Evolutionary conservation across 1,139 yeast species (phyloP), one percentile per base, ranked within the genome.

Genomic region (Candida pseudoviswanathii): DNA sequence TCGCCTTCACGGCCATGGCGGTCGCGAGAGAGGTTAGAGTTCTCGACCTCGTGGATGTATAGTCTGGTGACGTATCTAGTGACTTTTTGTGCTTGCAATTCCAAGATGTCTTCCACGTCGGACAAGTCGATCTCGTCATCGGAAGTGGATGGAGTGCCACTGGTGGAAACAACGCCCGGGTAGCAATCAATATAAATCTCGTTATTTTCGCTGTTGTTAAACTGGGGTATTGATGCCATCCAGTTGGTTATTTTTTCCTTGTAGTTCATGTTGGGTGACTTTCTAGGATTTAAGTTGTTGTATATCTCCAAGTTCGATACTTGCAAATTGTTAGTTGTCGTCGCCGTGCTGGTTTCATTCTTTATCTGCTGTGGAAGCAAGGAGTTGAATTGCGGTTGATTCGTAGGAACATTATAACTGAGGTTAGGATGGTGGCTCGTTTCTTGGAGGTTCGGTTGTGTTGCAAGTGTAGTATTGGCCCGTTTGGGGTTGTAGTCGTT

Each of bases 191-290:
- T 48, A 21, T 51, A 49, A 6, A 62, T 45, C 3, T 63, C 66
- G 22, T 57, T 34, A 30, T 43, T 36, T 22, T 40, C 44, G 6
- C 37, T 24, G 25, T 45, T 41, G 39, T 60, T 66, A 29, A 75
- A 64, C 25, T 42, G 49, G 0, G 91, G 91, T 2, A 85, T 74
- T 22, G 71, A 69, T 4, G 68, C 65, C 33, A 86, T 75, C 95
- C 94, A 86, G 5, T 64, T 67, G 40, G 71, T 70, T 0, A 86
- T 86, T 59, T 86, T 86, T 56, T 86, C 92, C 43, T 65, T 69
- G 48, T 74, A 78, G 1, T 80, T 73, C 89, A 86, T 85, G 60
- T 80, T 82, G 8, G 75, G 67, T 1, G 82, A 81, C 31, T 66
- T 66, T 56, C 88, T 70, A 4, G 92, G 90, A 52, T 84, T 75